A percentile compares a stretch with the other conserved stretches of the same genome.
Evolutionary conservation across 129 eudicot species (phyloP).

Genomic region (Flaveria sonorensis): DNA sequence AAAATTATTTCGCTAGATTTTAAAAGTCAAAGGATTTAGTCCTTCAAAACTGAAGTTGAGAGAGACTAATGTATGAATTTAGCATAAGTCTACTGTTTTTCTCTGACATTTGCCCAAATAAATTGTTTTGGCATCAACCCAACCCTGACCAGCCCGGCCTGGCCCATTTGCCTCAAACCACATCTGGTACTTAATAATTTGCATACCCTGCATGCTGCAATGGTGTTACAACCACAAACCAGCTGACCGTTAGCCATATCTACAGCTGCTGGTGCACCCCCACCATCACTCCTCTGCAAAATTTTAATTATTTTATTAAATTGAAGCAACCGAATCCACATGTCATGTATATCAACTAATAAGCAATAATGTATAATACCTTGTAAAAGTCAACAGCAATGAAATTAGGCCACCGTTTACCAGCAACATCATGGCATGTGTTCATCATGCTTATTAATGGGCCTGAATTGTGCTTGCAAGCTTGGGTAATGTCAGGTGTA

Average conservation of each 20-base stretch:
- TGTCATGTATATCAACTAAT: background rate
- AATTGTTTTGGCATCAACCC: background rate
- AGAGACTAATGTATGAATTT: background rate
- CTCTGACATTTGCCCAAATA: background rate
- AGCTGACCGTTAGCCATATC: constrained; percentile 84
- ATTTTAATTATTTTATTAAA: constrained; percentile 16
- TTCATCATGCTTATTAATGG: constrained; percentile 71
- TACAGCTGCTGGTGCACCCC: constrained; percentile 92
- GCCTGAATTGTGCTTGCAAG: constrained; percentile 90
- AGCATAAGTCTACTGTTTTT: background rate
- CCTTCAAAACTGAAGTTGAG: background rate
- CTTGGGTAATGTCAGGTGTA: constrained; percentile 65
- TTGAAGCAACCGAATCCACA: background rate
- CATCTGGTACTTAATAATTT: background rate
- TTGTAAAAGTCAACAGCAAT: constrained; percentile 88
- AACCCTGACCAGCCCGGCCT: background rate
- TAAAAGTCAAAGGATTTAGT: background rate
- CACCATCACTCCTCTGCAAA: constrained; percentile 86
- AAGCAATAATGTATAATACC: constrained; percentile 42
- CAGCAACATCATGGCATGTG: constrained; percentile 66
- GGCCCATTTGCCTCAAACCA: background rate
- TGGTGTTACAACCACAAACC: constrained; percentile 65
- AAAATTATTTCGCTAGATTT: background rate
- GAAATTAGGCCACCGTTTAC: constrained; percentile 88
- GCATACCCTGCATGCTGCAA: constrained; percentile 72